These are phyloP conservation scores for Lagerstroemia speciosa DNA, from an alignment of 345 rosid species.

Conservation along the genomic window DNA sequence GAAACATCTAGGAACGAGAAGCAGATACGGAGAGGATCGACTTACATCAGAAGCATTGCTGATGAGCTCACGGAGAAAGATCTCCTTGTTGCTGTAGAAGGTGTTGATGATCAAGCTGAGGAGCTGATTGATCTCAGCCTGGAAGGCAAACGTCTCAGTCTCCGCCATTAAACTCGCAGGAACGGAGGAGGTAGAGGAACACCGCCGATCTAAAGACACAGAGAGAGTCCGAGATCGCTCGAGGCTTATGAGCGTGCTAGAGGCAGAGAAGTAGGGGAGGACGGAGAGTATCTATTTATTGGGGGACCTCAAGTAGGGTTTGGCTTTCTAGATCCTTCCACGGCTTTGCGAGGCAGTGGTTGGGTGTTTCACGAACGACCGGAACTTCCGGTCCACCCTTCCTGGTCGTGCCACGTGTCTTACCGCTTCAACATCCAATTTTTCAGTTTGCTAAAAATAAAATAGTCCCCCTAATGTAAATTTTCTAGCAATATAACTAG, in stretches of 20 bases:
- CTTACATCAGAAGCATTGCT: conserved; percentile 74
- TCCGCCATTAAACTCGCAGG: conserved; percentile 25
- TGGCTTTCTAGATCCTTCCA: conserved; percentile 66
- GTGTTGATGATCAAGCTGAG: conserved; percentile 70
- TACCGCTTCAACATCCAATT: too few species aligned
- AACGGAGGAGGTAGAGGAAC: neutral
- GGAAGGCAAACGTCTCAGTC: conserved; percentile 73
- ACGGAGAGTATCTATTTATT: conserved; percentile 9
- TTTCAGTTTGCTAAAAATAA: too few species aligned
- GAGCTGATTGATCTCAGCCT: conserved; percentile 79
- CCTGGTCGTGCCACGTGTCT: neutral
- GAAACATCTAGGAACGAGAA: too few species aligned
- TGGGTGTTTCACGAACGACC: too few species aligned
- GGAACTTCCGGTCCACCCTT: neutral
- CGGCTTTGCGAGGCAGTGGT: neutral
- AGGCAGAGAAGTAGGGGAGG: neutral
- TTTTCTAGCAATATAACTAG: too few species aligned
- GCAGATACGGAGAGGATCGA: neutral
- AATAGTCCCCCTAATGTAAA: too few species aligned
- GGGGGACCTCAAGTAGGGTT: conserved; percentile 25
- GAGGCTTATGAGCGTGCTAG: neutral
- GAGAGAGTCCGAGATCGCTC: neutral
- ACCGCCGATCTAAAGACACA: neutral
- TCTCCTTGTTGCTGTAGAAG: conserved; percentile 83
- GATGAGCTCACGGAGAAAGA: conserved; percentile 75